phyloP scores from a whole-genome alignment of 2,329 filamentous ascomycete species.

The Cladosporium velox region DNA sequence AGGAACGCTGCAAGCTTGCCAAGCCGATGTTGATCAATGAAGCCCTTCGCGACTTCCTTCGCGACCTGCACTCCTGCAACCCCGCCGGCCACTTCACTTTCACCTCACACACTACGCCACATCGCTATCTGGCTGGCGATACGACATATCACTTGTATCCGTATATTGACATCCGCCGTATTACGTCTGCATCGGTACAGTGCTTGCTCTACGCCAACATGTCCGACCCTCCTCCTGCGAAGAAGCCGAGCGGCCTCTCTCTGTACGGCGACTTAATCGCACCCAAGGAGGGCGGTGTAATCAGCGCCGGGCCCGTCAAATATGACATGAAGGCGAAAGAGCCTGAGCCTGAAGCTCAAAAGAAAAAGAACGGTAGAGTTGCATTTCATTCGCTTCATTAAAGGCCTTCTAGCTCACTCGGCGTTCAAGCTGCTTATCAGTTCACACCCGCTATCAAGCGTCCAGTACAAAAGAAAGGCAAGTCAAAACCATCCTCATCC shows the following conservation, averaged over 20 bases:
- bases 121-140: not conserved
- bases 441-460: conserved; percentile 80
- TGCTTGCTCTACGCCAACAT: conserved; percentile 14
- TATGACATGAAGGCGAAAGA: conserved; percentile 66
- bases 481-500: conserved; percentile 58
- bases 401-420: conserved; percentile 51
- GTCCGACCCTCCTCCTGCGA: conserved; percentile 14
- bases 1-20: not conserved
- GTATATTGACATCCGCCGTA: not conserved
- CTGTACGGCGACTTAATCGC: conserved; percentile 85
- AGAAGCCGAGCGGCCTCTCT: conserved; percentile 52
- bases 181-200: not conserved
- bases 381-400: conserved; percentile 35
- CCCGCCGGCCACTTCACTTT: not conserved
- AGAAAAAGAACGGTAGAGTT: conserved; percentile 65
- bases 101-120: not conserved
- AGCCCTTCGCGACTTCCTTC: not conserved
- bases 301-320: conserved; percentile 72
- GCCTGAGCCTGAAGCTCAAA: conserved; percentile 50
- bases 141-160: not conserved
- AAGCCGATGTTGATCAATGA: not conserved
- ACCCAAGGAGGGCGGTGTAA: conserved; percentile 56
- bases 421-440: conserved; percentile 63
- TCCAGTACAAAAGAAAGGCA: conserved; percentile 64
- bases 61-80: not conserved